Evolutionary conservation across 371 early-diverging fungal species (phyloP), one percentile per base, ranked within the genome.

Genomic region (Coemansia sp.): DNA sequence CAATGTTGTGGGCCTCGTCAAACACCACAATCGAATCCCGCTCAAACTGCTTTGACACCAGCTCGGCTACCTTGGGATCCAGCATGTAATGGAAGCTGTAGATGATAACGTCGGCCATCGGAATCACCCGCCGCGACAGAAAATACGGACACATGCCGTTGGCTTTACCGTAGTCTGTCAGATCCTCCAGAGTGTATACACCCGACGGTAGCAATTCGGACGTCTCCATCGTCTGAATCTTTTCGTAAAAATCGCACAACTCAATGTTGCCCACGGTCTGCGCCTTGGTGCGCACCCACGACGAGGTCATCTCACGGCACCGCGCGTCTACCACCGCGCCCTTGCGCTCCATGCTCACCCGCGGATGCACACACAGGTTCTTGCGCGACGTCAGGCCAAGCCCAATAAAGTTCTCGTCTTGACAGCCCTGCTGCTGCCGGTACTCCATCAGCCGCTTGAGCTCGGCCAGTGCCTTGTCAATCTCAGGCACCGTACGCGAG

Each of bases 1-100:
- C 97, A 63, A 99, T 99, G 76, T 99, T 99, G 83, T 99, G 99
- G 3, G 99, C 99, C 77, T 99, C 99, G 81, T 99, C 99, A 85
- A 99, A 99, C 4, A 99, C 94, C 5, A 99, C 94, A 58, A 99
- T 96, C 57, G 90, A 86, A 62, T 99, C 94, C 74, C 89, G 90
- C n/a, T 92, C 87, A 34, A 99, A 65, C 63, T 97, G 95, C 79
- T 89, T 90, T 0, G 95, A 94, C 7, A 99, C 93, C 51, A 99
- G 79, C 39, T 98, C 96, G 11, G 97, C 98, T 6, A 99, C 97
- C 81, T 96, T 95, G 16, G 99, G 99, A 80, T 99, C 99, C 57
- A 99, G 83, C 82, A 99, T 87, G 78, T 99, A 99, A 79, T 99
- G 99, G 78, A 98, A 99, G 52, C 95, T 93, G 83, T 95, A 99